Evolutionary conservation across 768 basidiomycete genomes (phyloP), one percentile per base, ranked within the genome.

Genomic region (Russula sp.): DNA sequence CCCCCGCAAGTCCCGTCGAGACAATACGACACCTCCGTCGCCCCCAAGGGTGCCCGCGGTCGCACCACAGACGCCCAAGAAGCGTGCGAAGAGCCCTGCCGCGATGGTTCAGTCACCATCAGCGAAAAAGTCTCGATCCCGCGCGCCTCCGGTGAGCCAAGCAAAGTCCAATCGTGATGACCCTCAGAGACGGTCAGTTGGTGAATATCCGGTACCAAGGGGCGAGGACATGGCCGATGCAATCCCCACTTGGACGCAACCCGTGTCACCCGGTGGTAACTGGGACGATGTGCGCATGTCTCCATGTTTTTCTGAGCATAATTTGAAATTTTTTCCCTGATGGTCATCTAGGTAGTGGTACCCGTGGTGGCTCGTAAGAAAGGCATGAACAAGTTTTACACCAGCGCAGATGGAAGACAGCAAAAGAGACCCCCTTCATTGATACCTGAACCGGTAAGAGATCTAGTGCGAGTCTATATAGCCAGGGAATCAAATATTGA

Each of bases 351-450:
- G 90, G 90, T 92, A 44, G 87, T 94, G 1, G 77, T 93, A 14
- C 92, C 92, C 28, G 90, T 88, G 6, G 90, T 94, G 14, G 90
- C 91, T 9, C 81, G 89, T 62, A 91, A 92, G 77, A 89, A 84
- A 71, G 90, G 91, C 9, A 72, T 94, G 53, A 84, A 89, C 62
- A 84, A 80, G 46, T 81, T 85, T 63, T 91, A 89, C 71, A 81
- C 86, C 65, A 80, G 81, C 51, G 86, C 81, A 10, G 83, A 85
- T 70, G 90, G 90, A n/a, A 85, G 83, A 24, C 79, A 81, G 69
- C 80, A 82, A 34, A 84, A 75, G 75, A 76, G 75, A 67, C 69
- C 72, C 8, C 76, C 75, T n/a, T 71, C 68, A 7, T 68, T 71
- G 3, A 67, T 75, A 0, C 71, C 84, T 62, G 85, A 80, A 71